Evolutionary conservation across 768 basidiomycete species (phyloP), one percentile per base, ranked within the genome.

Genomic region (Dacryopinax spathularia): DNA sequence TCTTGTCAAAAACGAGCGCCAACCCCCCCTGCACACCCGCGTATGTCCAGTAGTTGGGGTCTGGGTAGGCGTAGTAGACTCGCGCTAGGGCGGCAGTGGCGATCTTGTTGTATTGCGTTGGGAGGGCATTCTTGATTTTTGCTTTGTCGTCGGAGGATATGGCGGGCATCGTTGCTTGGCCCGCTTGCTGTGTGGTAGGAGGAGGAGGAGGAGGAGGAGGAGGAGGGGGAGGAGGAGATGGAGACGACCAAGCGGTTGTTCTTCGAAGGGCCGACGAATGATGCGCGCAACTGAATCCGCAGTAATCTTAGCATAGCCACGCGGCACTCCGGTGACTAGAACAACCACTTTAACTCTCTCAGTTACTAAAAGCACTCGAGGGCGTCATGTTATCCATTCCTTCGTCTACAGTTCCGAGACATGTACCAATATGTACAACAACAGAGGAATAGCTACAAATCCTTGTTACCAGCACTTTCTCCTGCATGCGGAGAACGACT

Each of bases 41-140:
- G 72, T 94, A 98, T 0, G 83, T 80, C 95, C 95, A 97, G 67
- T 83, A 82, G 65, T 76, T 72, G 1, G 82, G 87, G 65, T 84
- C 76, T 29, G 89, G 93, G 71, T 87, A 78, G 0, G 93, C 91
- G 75, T 90, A 91, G 77, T 97, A 99, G 62, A 99, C 81, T 41
- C 95, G 82, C 12, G 85, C 90, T 35, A 91, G 80, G 0, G 88
- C 84, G n/a, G 91, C 93, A 39, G 75, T 83, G 43, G 84, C 69
- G 67, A 95, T 89, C 79, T 95, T 95, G 77, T 85, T 82, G 22
- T 69, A 75, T 2, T 81, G 73, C 0, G 73, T 69, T 2, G 84
- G 78, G 22, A 90, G 73, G 1, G 84, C 80, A 44, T 73, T 72
- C 72, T 86, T 88, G 67, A 98, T 80, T 68, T 83, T 86, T 33